Evolutionary conservation across 2,329 filamentous ascomycete genomes (phyloP).

Genomic region (Ascochyta pisi): DNA sequence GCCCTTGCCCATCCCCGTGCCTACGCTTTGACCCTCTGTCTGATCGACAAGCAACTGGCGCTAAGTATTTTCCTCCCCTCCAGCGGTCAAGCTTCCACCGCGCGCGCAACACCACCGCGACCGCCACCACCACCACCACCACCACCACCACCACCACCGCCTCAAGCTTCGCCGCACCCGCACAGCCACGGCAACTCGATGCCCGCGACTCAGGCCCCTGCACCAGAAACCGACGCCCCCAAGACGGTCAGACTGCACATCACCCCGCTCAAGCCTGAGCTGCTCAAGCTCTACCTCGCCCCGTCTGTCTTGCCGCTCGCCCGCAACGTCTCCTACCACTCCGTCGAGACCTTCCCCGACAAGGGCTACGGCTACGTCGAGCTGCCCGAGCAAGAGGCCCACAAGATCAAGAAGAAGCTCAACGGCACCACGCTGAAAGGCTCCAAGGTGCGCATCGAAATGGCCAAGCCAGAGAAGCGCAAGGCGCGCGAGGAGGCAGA

Average conservation of each 20-base stretch:
- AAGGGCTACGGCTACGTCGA: slow-evolving; percentile 90
- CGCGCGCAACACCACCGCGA: background rate
- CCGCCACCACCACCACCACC: no score
- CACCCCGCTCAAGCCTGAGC: slow-evolving; percentile 78
- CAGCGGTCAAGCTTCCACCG: slow-evolving; percentile 13
- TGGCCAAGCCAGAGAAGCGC: slow-evolving; percentile 71
- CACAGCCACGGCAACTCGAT: slow-evolving; percentile 37
- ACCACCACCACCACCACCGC: background rate
- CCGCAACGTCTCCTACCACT: slow-evolving; percentile 86
- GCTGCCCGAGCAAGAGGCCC: slow-evolving; percentile 78
- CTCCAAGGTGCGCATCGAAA: slow-evolving; percentile 82
- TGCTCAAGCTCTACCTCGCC: slow-evolving; percentile 76
- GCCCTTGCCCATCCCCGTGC: slow-evolving; percentile 1
- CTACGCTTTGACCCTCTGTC: background rate
- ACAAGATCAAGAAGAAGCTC: slow-evolving; percentile 90
- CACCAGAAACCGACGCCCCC: slow-evolving; percentile 25
- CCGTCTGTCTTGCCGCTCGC: slow-evolving; percentile 70
- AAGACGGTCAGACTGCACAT: slow-evolving; percentile 75
- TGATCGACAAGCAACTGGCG: slow-evolving; percentile 26
- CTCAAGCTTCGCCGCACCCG: background rate
- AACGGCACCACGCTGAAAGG: slow-evolving; percentile 87
- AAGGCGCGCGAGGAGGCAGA: slow-evolving; percentile 48
- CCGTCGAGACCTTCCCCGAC: slow-evolving; percentile 86
- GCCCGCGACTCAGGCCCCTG: slow-evolving; percentile 42
- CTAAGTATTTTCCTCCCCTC: slow-evolving; percentile 47